Percentiles rank a stretch among this genome's conserved stretches.
phyloP scores from a whole-genome alignment of 371 early-diverging fungal species.

The Lichtheimia ramosa region DNA sequence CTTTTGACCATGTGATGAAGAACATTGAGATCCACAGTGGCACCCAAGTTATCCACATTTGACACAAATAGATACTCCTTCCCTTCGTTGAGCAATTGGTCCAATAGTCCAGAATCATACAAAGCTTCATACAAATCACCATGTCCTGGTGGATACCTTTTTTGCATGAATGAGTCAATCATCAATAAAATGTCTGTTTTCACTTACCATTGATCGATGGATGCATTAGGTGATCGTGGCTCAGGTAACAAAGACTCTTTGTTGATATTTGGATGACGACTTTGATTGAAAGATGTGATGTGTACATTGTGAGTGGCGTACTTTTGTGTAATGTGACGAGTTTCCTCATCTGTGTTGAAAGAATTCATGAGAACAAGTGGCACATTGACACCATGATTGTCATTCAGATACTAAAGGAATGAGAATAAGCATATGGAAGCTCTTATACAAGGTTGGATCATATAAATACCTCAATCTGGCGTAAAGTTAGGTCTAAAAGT shows the following conservation, averaged over 20 bases:
- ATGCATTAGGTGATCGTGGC: constrained; percentile 63
- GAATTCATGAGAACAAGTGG: constrained; percentile 99
- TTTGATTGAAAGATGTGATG: constrained; percentile 98
- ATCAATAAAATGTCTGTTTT: too few species aligned
- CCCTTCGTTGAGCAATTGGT: constrained; percentile 93
- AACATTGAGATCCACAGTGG: constrained; percentile 96
- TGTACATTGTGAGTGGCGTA: constrained; percentile 88
- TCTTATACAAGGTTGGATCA: neutral
- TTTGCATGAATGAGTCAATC: too few species aligned
- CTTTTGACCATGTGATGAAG: constrained; percentile 90
- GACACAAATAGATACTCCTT: constrained; percentile 99
- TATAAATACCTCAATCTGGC: constrained; percentile 90
- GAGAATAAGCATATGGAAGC: too few species aligned
- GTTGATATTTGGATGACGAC: constrained; percentile 93
- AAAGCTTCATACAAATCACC: constrained; percentile 98
- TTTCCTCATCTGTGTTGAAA: constrained; percentile 99
- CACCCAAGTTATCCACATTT: constrained; percentile 99
- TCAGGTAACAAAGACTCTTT: constrained; percentile 93
- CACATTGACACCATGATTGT: constrained; percentile 84
- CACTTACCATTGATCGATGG: constrained; percentile 54
- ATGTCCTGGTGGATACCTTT: constrained; percentile 99
- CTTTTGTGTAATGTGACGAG: constrained; percentile 95
- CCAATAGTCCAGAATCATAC: constrained; percentile 93
- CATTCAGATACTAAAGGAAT: constrained; percentile 79
- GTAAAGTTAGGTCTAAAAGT: constrained; percentile 97